Percentiles rank a stretch among this genome's conserved stretches.
These are phyloP conservation scores for Pseudocercospora crystallina DNA, from an alignment of 2,329 filamentous ascomycete genomes.

Conservation along the genomic window DNA sequence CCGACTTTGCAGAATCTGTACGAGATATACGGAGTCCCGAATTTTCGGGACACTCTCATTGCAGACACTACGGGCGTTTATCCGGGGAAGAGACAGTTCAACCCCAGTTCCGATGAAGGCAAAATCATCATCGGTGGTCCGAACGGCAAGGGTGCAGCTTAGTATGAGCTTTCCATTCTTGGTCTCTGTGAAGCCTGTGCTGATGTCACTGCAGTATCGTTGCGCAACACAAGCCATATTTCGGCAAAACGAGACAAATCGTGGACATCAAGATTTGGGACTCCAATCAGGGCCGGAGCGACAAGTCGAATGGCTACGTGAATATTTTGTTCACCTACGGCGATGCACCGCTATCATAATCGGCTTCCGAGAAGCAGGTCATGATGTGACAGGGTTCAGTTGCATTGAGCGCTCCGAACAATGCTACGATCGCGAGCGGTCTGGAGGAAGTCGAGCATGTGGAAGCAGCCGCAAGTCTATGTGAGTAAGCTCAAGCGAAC, in stretches of 20 bases:
- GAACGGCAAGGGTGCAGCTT: constrained; percentile 11
- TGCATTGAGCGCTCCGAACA: too few species aligned
- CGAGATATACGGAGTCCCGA: neutral
- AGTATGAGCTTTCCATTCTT: too few species aligned
- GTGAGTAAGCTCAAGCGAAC: too few species aligned
- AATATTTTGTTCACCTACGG: neutral
- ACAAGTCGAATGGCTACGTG: neutral
- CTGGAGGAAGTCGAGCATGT: too few species aligned
- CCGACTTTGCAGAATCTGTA: neutral
- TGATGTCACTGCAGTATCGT: neutral
- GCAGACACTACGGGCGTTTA: neutral
- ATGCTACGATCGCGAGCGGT: too few species aligned
- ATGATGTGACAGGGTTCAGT: too few species aligned
- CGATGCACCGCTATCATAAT: too few species aligned
- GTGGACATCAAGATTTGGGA: constrained; percentile 9
- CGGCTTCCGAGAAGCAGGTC: too few species aligned
- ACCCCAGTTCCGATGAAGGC: neutral
- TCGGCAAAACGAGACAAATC: constrained; percentile 7
- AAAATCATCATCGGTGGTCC: constrained; percentile 3
- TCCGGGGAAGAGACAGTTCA: neutral
- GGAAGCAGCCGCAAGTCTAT: too few species aligned
- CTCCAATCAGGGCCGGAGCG: neutral
- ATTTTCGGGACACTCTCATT: neutral
- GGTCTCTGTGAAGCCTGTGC: too few species aligned
- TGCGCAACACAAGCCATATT: constrained; percentile 8